These are phyloP conservation scores for Rhodotorula sphaerocarpa DNA, from an alignment of 768 basidiomycete species.

Conservation along the genomic window DNA sequence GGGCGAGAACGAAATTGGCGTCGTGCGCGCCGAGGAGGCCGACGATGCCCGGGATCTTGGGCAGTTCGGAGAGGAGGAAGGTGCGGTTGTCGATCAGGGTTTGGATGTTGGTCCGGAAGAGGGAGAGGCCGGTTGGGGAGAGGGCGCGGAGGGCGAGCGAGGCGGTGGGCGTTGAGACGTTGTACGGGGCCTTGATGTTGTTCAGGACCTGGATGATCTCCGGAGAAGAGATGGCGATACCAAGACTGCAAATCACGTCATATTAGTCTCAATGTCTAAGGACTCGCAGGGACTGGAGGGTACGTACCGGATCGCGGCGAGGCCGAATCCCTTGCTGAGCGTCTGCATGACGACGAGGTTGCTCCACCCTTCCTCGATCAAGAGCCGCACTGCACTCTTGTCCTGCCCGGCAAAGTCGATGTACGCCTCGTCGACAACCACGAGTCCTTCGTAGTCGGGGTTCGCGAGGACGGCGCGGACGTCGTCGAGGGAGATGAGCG, in stretches of 20 bases:
- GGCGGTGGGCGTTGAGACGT: slow-evolving; percentile 84
- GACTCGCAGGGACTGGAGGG: neutral
- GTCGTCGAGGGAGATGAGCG: slow-evolving; percentile 63
- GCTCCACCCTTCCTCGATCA: slow-evolving; percentile 64
- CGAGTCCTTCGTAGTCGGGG: slow-evolving; percentile 75
- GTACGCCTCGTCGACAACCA: slow-evolving; percentile 94
- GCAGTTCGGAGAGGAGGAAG: slow-evolving; percentile 52
- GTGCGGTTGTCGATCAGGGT: slow-evolving; percentile 57
- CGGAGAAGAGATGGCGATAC: slow-evolving; percentile 80
- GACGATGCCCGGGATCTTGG: slow-evolving; percentile 45
- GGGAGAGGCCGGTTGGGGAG: slow-evolving; percentile 52
- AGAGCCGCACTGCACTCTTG: slow-evolving; percentile 43
- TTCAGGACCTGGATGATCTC: slow-evolving; percentile 80
- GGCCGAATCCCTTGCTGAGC: slow-evolving; percentile 87
- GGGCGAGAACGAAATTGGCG: slow-evolving; percentile 83
- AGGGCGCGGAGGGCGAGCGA: slow-evolving; percentile 71
- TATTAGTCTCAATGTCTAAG: neutral
- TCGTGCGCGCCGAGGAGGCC: slow-evolving; percentile 66
- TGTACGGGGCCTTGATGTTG: slow-evolving; percentile 97
- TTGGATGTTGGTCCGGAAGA: slow-evolving; percentile 57
- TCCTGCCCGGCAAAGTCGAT: slow-evolving; percentile 70
- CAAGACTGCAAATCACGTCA: slow-evolving; percentile 53
- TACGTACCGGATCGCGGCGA: slow-evolving; percentile 83
- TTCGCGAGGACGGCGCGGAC: slow-evolving; percentile 67
- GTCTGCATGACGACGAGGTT: slow-evolving; percentile 96